phyloP scores from a whole-genome alignment of 176 grass and related monocot species.

The Panicum miliaceum region DNA sequence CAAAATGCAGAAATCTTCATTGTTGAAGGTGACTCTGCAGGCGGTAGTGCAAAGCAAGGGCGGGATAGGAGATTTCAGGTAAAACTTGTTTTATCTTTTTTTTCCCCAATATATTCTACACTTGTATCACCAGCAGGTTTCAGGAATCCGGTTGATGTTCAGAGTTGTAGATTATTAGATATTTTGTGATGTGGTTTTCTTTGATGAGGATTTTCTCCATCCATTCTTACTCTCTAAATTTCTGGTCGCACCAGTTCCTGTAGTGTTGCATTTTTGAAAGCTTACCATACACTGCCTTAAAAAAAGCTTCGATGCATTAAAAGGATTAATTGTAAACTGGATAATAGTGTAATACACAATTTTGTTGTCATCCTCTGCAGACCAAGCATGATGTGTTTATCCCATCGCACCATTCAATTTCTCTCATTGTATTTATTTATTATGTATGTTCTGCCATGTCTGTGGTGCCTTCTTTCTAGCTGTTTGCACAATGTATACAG shows the following conservation, averaged over 20 bases:
- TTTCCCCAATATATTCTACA: conserved; percentile 1
- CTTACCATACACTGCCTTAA: neutral
- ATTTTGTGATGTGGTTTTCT: conserved; percentile 17
- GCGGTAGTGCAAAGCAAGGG: conserved; percentile 97
- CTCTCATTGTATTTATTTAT: neutral
- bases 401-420: neutral
- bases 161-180: conserved; percentile 11
- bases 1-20: conserved; percentile 95
- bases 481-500: conserved; percentile 14
- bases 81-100: conserved; percentile 9
- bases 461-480: neutral
- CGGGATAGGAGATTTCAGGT: conserved; percentile 99
- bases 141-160: conserved; percentile 10
- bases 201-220: conserved; percentile 28
- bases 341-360: neutral
- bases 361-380: neutral
- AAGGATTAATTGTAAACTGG: neutral
- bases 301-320: neutral
- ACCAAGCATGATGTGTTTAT: neutral
- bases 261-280: neutral
- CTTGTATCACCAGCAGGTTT: neutral
- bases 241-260: neutral
- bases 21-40: conserved; percentile 98
- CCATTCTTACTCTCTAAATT: conserved; percentile 19
- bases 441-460: neutral